These are phyloP conservation scores for Drechslerella stenobrocha DNA, from an alignment of 2,329 filamentous ascomycete genomes.

Conservation along the genomic window DNA sequence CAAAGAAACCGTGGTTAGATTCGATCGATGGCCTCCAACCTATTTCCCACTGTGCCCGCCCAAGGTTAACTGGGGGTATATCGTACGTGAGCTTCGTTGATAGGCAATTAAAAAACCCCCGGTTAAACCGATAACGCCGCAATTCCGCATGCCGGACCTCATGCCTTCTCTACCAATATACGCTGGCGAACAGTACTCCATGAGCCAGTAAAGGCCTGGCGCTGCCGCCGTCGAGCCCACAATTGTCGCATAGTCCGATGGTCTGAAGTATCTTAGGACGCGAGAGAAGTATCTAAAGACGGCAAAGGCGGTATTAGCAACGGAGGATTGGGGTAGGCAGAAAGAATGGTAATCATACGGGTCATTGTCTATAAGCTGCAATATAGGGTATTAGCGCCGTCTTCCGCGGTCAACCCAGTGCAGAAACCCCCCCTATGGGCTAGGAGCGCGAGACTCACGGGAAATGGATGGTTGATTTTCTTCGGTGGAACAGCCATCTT, in stretches of 20 bases:
- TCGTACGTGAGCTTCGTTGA: slow-evolving; percentile 28
- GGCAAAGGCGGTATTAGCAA: neutral
- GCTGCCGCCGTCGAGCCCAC: slow-evolving; percentile 70
- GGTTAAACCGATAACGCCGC: slow-evolving; percentile 70
- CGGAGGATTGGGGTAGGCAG: neutral
- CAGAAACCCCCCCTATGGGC: too few relatives aligned
- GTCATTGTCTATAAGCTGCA: slow-evolving; percentile 96
- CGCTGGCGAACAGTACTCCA: slow-evolving; percentile 84
- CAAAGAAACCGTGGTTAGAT: neutral
- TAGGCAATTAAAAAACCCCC: slow-evolving; percentile 71
- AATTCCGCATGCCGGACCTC: slow-evolving; percentile 77
- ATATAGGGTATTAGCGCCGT: too few relatives aligned
- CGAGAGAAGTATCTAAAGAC: slow-evolving; percentile 80
- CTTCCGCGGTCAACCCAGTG: too few relatives aligned
- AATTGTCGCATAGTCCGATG: slow-evolving; percentile 73
- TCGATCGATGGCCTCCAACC: slow-evolving; percentile 16
- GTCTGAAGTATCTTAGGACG: slow-evolving; percentile 82
- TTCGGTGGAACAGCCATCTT: slow-evolving; percentile 68
- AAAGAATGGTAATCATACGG: slow-evolving; percentile 67
- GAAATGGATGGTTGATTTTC: slow-evolving; percentile 78
- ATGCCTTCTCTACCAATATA: slow-evolving; percentile 82
- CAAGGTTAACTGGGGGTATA: neutral
- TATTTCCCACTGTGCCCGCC: neutral
- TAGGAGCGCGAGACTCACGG: slow-evolving; percentile 66
- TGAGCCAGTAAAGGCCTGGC: slow-evolving; percentile 72